Evolutionary conservation across 306 rosid genomes (phyloP), one percentile per base, ranked within the genome.

Genomic region (Lathyrus sativus): DNA sequence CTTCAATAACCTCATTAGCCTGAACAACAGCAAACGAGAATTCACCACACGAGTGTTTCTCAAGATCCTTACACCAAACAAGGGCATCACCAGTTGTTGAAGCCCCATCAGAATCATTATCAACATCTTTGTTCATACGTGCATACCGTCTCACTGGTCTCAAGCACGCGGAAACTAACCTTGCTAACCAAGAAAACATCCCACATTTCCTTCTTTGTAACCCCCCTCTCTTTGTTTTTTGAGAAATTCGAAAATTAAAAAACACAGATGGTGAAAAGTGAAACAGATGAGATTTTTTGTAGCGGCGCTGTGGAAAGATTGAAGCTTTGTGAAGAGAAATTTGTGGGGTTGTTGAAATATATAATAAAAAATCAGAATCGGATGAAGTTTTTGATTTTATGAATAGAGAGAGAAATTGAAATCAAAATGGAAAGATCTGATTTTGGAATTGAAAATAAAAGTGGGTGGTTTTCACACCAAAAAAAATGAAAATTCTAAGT

Each of bases 151-250:
- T 79, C 68, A 88, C 86, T n/a, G 96, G 97, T 77, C 78, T 85
- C 96, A 90, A 87, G 83, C 97, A 91, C 46, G 87, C 83, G 50
- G 89, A 82, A 58, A 84, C 87, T 65, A 87, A 75, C 87, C 91
- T 88, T 88, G 89, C 91, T 84, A 91, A 71, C 97, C 96, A 86
- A 91, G 96, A 87, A 84, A 91, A 87, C 97, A 91, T 91, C 95
- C 96, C 96, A 85, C 97, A 91, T 91, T 89, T 89, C 95, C 91
- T 82, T 79, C 74, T 58, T 82, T 74, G 79, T 38, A 13, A 56
- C n/a, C n/a, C 59, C 84, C 77, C 81, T 28, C 4, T 12, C 9
- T 26, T 28, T 18, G 15, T 50, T 50, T 9, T 9, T 50, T 18
- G 9, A 1, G 1, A 2, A 22, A 24, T 54, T 56, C 45, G 9